Base-by-base conservation (phyloP, 2,329 filamentous ascomycete genomes). In the Endoconidiophora laricicola region DNA sequence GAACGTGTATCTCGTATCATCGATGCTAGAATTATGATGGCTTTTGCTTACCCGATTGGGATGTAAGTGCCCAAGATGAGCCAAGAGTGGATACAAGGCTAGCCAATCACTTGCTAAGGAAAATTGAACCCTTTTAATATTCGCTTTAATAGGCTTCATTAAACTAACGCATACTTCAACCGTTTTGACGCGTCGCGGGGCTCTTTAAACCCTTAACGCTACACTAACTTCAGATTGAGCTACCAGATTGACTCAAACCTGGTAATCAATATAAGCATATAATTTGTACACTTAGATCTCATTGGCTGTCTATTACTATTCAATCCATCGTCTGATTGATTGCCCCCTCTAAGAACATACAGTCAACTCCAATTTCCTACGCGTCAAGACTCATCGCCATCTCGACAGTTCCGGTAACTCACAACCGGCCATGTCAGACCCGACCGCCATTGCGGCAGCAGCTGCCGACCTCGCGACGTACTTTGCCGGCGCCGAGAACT, bases 401-500 rank as follows among this genome's bases (percentile, higher is more conserved):
- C 20, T 10, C 38, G 10, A 36, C 29, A 24, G 29, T 18, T 14
- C 22, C 16, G 7, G 12, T 3, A 12, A 14, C 2, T 18, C 26
- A 10, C 42, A 20, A 22, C 23, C 39, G n/a, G 46, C 39, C 24
- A 52, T 52, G 49, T 38, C 39, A 3, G 45, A 48, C 16, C n/a
- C 40, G 4, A 29, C 44, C 14, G 39, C 49, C n/a, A 44, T 44
- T n/a, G 52, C 47, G 20, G 42, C 48, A 7, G 33, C 33, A 7
- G 48, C 48, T 26, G 52, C 44, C 39, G 66, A 70, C 57, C 58
- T 72, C 49, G 70, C 69, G 54, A 63, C 68, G 56, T 63, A 60
- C 69, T 68, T 90, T 77, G 53, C 67, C 58, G 59, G 71, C 63
- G 59, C 71, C 64, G 60, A 73, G 67, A 67, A 74, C 37, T 70